Evolutionary conservation across 345 rosid species (phyloP).

Genomic region (Toxicodendron radicans): DNA sequence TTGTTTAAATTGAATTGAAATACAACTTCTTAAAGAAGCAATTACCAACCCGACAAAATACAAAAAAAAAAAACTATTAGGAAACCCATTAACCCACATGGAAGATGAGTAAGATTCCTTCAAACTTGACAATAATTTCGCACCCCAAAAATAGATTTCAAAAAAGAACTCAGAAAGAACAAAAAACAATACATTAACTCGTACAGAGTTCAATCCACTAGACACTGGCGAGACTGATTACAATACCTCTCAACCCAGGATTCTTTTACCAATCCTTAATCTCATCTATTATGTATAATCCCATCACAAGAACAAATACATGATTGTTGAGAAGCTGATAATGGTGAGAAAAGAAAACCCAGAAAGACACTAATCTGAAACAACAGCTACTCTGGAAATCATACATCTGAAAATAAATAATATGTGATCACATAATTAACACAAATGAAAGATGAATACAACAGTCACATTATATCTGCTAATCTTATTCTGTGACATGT

Average conservation of each 20-base stretch:
- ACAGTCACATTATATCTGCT: background rate
- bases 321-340: background rate
- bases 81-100: background rate
- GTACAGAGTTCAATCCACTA: slow-evolving; percentile 2
- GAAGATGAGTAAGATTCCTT: background rate
- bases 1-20: no score
- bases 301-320: background rate
- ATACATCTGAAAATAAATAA: slow-evolving; percentile 11
- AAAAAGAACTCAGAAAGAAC: background rate
- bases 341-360: slow-evolving; percentile 2
- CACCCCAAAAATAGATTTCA: no score
- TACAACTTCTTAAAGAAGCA: no score
- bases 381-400: slow-evolving; percentile 3
- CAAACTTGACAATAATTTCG: background rate
- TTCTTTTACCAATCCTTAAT: background rate
- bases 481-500: slow-evolving; percentile 14
- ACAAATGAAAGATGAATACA: background rate
- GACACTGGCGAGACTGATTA: background rate
- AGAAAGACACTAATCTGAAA: background rate
- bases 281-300: background rate
- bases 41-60: no score
- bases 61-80: no score
- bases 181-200: slow-evolving; percentile 9
- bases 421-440: slow-evolving; percentile 11
- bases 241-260: background rate